Base-by-base conservation (phyloP, 2,329 filamentous ascomycete species). In the Didymella keratinophila region DNA sequence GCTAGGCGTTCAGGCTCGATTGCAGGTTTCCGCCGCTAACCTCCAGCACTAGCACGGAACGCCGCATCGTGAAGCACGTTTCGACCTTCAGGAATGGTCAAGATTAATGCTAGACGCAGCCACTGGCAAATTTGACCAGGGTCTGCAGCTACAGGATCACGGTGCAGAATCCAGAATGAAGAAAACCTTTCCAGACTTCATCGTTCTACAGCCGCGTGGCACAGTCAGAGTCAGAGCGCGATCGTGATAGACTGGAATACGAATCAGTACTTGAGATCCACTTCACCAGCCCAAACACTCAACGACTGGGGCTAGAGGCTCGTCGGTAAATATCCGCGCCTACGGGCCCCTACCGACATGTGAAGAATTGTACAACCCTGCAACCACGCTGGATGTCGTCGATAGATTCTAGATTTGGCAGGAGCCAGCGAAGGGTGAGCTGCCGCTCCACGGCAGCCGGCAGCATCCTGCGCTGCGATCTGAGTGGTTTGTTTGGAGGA, bases 1-100 rank as follows among this genome's bases (percentile, higher is more conserved):
- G 41, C 46, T 58, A 41, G 37, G 14, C 32, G 32, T 34, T 44
- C 39, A 43, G 44, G 39, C 39, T 34, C 56, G 34, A 58, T 50
- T 20, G 51, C 39, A 58, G 20, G 45, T 46, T 54, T 54, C 56
- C 56, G 44, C 52, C 36, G 34, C 54, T 42, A 46, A 42, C 27
- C 42, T 47, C 12, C 32, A 48, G 7, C 23, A 27, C 56, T 58
- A 51, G 41, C 23, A 37, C 27, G 18, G 45, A 51, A 37, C n/a
- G 20, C 28, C n/a, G 20, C 28, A 34, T 54, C 32, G 46, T 41
- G 32, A 58, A 32, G 56, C 46, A 54, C 56, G 50, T 54, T 58
- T 51, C 46, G 20, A 46, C 25, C 27, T 37, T 54, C 56, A 12
- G 21, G 14, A 53, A 12, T 23, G 39, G 50, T 44, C 44, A 54